These are phyloP conservation scores for Blastobotrys persicus DNA, from an alignment of 1,139 yeast species.

Conservation along the genomic window DNA sequence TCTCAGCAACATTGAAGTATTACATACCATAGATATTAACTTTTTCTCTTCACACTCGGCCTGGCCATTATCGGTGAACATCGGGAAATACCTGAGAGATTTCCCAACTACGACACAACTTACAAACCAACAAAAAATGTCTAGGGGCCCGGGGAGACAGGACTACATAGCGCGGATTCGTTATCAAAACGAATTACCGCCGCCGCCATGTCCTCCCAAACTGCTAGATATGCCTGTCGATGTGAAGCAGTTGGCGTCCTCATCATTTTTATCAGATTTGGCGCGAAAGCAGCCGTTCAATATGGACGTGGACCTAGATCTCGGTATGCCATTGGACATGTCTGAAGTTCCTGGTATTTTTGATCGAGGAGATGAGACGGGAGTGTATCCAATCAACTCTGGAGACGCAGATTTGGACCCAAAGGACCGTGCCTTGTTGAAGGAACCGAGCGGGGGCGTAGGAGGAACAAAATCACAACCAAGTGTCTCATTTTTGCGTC, in stretches of 20 bases:
- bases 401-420: constrained; percentile 52
- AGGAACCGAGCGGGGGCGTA: constrained; percentile 59
- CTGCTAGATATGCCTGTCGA: constrained; percentile 54
- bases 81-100: too few relatives aligned
- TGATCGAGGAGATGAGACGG: constrained; percentile 57
- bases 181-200: constrained; percentile 84
- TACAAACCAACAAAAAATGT: constrained; percentile 20
- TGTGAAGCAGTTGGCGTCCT: constrained; percentile 48
- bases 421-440: constrained; percentile 68
- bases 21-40: too few relatives aligned
- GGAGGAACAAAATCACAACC: constrained; percentile 52
- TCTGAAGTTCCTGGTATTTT: constrained; percentile 66
- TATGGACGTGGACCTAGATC: constrained; percentile 66
- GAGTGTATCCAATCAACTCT: constrained; percentile 34
- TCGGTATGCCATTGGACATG: constrained; percentile 80
- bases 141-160: constrained; percentile 46
- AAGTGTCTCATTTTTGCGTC: constrained; percentile 79
- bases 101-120: not conserved
- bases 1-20: too few relatives aligned
- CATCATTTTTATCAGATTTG: constrained; percentile 67
- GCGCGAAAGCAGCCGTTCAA: constrained; percentile 71
- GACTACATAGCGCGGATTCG: constrained; percentile 86
- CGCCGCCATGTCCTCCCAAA: constrained; percentile 92
- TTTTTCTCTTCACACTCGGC: too few relatives aligned
- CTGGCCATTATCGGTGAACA: not conserved